Evolutionary conservation across 2,329 filamentous ascomycete species (phyloP).

Genomic region (Aurifilum marmelostoma): DNA sequence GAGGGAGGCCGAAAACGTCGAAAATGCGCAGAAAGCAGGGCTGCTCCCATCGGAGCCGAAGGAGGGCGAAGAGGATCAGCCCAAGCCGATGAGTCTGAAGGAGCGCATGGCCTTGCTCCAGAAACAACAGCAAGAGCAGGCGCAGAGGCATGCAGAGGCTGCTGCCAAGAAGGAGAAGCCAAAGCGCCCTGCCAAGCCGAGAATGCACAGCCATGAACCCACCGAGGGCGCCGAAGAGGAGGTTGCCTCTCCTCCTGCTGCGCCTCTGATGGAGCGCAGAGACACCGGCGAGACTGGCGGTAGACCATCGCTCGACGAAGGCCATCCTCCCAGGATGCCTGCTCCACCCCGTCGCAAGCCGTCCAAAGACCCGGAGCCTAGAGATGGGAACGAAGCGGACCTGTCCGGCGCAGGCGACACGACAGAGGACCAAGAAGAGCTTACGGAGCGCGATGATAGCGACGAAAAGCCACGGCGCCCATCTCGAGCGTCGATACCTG

Average conservation of each 20-base stretch:
- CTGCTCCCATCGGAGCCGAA: conserved; percentile 51
- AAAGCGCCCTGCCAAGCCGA: conserved; percentile 70
- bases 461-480: conserved; percentile 59
- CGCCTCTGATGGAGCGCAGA: conserved; percentile 47
- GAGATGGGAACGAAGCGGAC: conserved; percentile 67
- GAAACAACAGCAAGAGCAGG: conserved; percentile 90
- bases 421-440: conserved; percentile 60
- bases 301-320: conserved; percentile 57
- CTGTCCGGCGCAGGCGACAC: conserved; percentile 68
- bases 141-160: conserved; percentile 77
- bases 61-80: conserved; percentile 73
- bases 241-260: conserved; percentile 36
- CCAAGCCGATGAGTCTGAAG: conserved; percentile 91
- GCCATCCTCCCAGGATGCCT: conserved; percentile 43
- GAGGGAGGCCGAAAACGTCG: conserved; percentile 65
- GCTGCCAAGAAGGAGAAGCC: conserved; percentile 84
- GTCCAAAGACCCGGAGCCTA: conserved; percentile 51
- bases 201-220: conserved; percentile 51
- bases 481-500: conserved; percentile 45
- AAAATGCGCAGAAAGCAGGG: conserved; percentile 71
- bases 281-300: conserved; percentile 52
- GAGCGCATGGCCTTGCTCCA: conserved; percentile 94
- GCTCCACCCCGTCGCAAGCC: conserved; percentile 53
- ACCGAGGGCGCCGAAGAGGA: conserved; percentile 36
- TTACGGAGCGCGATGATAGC: conserved; percentile 74